Base-by-base conservation (phyloP, 228 moss, liverwort and hornwort species). In the Sphagnum fallax region DNA sequence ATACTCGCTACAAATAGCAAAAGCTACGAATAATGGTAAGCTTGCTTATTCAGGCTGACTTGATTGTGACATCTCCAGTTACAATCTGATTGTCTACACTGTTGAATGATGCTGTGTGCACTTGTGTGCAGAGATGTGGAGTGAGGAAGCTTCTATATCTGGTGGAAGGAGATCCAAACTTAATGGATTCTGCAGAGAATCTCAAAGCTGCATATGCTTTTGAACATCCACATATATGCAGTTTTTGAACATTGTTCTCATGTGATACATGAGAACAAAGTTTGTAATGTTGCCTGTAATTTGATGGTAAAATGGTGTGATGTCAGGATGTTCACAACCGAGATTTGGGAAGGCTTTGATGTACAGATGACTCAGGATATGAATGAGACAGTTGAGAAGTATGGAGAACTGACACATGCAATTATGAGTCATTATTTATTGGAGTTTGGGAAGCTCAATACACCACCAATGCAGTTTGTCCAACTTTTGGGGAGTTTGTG, bases 141-240 rank as follows among this genome's bases (percentile, higher is more conserved):
- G 63, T 97, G 53, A 96, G 82, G 70, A 84, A 81, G 53, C 87
- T 93, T 52, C 67, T 93, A 10, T 97, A 97, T 73, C 67, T 97
- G 73, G 91, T 97, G 65, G 97, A 97, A 85, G 96, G 97, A 67
- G 93, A 97, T 53, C 91, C 93, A 51, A 93, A 97, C 71, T 69
- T 79, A 66, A 80, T 85, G 48, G 93, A 93, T 60, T 75, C 79
- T 64, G 76, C 91, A 47, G 93, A 86, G n/a, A 4, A 72, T 64
- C 76, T 93, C 63, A 96, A 96, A 76, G 90, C 96, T 75, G 92
- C 96, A 91, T 96, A 96, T 67, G 83, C 53, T 15, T 32, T 32
- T 32, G 32, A 32, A 32, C 32, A 32, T 32, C 32, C 32, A 32
- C 32, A 32, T 32, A 32, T 32, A 32, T 32, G 32, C 32, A 32